These are phyloP conservation scores for Colletotrichum sp. DNA, from an alignment of 2,329 filamentous ascomycete genomes.

Conservation along the genomic window DNA sequence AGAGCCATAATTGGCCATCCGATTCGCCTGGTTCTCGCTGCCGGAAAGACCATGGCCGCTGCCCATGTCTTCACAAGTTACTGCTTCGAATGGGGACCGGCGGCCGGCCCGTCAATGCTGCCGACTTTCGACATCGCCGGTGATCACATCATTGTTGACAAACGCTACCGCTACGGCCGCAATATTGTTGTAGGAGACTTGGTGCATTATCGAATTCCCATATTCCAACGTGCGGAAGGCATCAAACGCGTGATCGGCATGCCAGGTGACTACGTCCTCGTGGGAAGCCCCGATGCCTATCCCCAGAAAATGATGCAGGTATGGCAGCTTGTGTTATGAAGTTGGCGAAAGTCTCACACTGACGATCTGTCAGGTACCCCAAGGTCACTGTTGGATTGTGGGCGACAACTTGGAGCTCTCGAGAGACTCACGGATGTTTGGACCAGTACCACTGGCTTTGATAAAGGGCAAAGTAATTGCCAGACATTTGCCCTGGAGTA, in stretches of 20 bases:
- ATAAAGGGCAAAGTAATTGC: constrained; percentile 83
- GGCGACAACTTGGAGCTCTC: constrained; percentile 89
- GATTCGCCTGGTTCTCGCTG: constrained; percentile 48
- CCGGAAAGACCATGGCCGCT: constrained; percentile 51
- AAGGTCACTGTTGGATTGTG: constrained; percentile 89
- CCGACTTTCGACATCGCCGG: constrained; percentile 76
- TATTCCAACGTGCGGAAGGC: constrained; percentile 61
- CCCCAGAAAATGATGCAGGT: constrained; percentile 68
- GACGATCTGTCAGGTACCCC: constrained; percentile 70
- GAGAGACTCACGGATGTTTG: constrained; percentile 85
- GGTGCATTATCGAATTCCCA: constrained; percentile 78
- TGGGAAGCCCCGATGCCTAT: constrained; percentile 62
- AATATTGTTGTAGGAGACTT: constrained; percentile 78
- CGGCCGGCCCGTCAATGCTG: constrained; percentile 84
- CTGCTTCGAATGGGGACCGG: constrained; percentile 59
- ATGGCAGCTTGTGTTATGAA: not conserved
- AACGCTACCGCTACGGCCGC: constrained; percentile 72
- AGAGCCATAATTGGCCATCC: not conserved
- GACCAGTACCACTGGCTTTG: constrained; percentile 84
- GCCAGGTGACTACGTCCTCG: constrained; percentile 77
- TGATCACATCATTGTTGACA: constrained; percentile 73
- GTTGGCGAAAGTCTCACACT: not conserved
- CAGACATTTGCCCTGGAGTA: constrained; percentile 58
- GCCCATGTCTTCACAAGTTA: constrained; percentile 64
- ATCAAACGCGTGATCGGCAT: constrained; percentile 83